These are phyloP conservation scores for Vinca minor DNA, from an alignment of 257 asterid genomes.

Conservation along the genomic window DNA sequence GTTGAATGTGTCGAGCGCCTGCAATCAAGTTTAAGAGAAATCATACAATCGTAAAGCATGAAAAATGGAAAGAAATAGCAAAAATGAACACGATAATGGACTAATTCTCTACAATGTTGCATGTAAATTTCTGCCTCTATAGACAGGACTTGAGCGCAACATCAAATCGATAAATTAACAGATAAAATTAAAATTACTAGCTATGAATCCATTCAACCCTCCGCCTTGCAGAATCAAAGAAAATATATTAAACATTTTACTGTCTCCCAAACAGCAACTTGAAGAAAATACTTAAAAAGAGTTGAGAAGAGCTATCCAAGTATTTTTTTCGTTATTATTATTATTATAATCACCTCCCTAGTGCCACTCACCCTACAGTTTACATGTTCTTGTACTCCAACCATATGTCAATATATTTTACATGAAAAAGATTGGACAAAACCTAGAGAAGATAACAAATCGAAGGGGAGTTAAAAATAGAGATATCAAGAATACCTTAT, in stretches of 20 bases:
- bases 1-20: constrained; percentile 98
- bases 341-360: too few relatives aligned
- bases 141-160: background rate
- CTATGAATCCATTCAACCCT: background rate
- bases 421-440: background rate
- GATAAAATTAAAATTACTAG: too few relatives aligned
- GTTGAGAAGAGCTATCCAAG: background rate
- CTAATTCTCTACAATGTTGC: background rate
- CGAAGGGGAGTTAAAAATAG: background rate
- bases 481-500: constrained; percentile 40
- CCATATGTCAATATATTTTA: background rate
- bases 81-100: background rate
- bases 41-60: constrained; percentile 12
- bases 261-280: background rate
- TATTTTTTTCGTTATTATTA: too few relatives aligned
- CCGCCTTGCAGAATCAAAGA: background rate
- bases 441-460: background rate
- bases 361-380: background rate
- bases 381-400: background rate
- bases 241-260: background rate
- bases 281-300: background rate
- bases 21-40: constrained; percentile 29
- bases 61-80: background rate
- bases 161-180: background rate
- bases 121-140: background rate